Conservation (phyloP, 2,329 filamentous ascomycete species). For the Colletotrichum tamarilloi region DNA sequence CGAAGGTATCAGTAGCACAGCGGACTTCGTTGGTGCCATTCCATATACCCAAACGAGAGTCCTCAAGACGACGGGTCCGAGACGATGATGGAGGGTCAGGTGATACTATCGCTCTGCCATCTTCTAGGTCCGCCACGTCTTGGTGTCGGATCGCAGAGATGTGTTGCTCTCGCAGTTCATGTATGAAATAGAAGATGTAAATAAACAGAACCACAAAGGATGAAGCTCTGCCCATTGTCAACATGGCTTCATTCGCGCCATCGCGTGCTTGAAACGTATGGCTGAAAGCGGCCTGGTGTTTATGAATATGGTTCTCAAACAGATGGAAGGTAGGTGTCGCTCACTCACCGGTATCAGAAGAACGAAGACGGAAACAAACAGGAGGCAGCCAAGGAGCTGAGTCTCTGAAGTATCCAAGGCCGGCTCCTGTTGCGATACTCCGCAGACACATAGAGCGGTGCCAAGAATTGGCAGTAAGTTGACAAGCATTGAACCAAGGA, state of each 20-base stretch:
- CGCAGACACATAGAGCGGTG: conserved; percentile 78
- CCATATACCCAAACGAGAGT: conserved; percentile 33
- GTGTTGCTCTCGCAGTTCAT: conserved; percentile 68
- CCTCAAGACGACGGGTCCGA: conserved; percentile 45
- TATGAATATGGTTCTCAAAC: conserved; percentile 7
- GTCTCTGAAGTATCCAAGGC: conserved; percentile 45
- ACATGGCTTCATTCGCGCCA: conserved; percentile 69
- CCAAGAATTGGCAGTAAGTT: conserved; percentile 81
- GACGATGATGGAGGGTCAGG: conserved; percentile 5
- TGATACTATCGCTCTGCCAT: not conserved
- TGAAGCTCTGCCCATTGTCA: conserved; percentile 82
- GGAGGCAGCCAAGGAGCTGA: conserved; percentile 48
- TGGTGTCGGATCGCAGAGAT: conserved; percentile 63
- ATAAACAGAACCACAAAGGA: conserved; percentile 79
- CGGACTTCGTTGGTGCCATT: too few relatives aligned
- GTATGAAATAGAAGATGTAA: conserved; percentile 79
- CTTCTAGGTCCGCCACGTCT: conserved; percentile 7
- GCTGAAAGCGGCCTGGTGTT: conserved; percentile 52
- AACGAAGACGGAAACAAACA: conserved; percentile 52
- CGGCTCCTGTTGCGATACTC: conserved; percentile 75
- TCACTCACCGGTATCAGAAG: conserved; percentile 49
- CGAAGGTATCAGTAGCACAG: not conserved
- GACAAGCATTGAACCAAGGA: conserved; percentile 81
- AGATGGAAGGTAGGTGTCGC: not conserved
- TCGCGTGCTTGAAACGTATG: conserved; percentile 65